Percentiles rank a stretch among this genome's conserved stretches.
Evolutionary conservation across 192 early-diverging fungal species (phyloP).

Genomic region (Martensiomyces pterosporus): DNA sequence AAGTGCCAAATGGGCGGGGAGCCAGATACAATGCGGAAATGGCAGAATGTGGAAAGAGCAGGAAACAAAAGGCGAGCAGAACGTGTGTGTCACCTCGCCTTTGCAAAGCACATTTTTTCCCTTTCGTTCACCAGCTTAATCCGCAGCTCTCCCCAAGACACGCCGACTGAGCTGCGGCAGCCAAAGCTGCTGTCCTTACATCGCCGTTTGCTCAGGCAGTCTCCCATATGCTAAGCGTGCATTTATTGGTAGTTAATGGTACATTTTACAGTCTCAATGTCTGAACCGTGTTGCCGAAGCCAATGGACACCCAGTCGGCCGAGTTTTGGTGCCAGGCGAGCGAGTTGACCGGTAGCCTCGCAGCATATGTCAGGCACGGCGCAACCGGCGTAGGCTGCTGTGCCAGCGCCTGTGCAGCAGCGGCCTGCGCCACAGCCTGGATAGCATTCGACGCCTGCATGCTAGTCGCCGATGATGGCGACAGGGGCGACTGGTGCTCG

Average conservation of each 20-base stretch:
- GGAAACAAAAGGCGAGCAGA: too few species aligned
- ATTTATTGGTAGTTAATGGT: background rate
- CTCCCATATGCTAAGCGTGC: too few species aligned
- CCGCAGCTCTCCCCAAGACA: too few species aligned
- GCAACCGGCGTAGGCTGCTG: constrained; percentile 28
- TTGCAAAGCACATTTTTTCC: too few species aligned
- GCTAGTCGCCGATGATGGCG: constrained; percentile 26
- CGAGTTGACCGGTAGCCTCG: constrained; percentile 73
- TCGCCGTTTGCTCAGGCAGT: too few species aligned
- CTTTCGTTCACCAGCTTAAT: too few species aligned
- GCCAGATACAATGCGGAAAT: too few species aligned
- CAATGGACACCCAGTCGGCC: constrained; percentile 88
- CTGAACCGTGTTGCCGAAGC: constrained; percentile 79
- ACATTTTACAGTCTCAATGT: constrained; percentile 66
- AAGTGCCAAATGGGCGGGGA: too few species aligned
- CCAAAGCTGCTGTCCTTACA: too few species aligned
- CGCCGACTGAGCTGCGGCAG: too few species aligned
- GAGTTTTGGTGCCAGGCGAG: constrained; percentile 73
- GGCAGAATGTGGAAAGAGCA: too few species aligned
- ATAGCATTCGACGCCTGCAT: constrained; percentile 28
- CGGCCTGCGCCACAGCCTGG: constrained; percentile 49
- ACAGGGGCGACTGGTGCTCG: constrained; percentile 22
- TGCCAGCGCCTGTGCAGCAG: constrained; percentile 35
- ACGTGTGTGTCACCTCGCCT: too few species aligned
- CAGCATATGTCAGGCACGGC: constrained; percentile 73